Percentiles rank a stretch among this genome's conserved stretches.
phyloP scores from a whole-genome alignment of 768 basidiomycete species.

The Leccinum disarticulatum region DNA sequence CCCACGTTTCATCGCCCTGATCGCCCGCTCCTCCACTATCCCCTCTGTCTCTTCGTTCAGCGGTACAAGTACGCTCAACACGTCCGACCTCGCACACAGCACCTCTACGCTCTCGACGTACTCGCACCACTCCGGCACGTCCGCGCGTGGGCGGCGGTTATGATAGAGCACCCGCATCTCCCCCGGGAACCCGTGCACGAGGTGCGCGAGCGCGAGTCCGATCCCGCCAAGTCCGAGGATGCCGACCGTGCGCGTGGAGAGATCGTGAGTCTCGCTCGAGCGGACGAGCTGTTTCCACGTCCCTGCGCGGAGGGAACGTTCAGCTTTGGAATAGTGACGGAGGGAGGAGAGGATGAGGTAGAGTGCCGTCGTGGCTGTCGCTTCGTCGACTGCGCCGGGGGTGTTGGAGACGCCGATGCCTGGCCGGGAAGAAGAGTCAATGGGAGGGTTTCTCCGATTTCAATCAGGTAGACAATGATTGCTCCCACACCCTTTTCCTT shows the following conservation, averaged over 20 bases:
- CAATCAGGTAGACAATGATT: slow-evolving; percentile 27
- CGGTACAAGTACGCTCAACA: slow-evolving; percentile 86
- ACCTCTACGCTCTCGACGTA: slow-evolving; percentile 68
- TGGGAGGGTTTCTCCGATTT: too few species aligned
- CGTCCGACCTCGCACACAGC: slow-evolving; percentile 72
- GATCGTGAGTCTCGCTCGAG: slow-evolving; percentile 54
- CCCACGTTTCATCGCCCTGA: slow-evolving; percentile 74
- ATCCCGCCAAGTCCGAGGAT: slow-evolving; percentile 80
- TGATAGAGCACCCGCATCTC: slow-evolving; percentile 86
- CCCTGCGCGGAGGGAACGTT: slow-evolving; percentile 48
- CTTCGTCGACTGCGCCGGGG: slow-evolving; percentile 86
- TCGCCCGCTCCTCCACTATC: slow-evolving; percentile 72
- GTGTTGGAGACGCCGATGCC: slow-evolving; percentile 59
- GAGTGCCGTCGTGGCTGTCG: slow-evolving; percentile 84
- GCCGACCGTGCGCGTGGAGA: slow-evolving; percentile 66
- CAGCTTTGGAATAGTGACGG: slow-evolving; percentile 68
- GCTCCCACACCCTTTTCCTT: slow-evolving; percentile 65
- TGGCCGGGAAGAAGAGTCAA: not conserved
- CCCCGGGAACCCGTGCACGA: slow-evolving; percentile 69
- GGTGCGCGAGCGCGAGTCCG: slow-evolving; percentile 65
- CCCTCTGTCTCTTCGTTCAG: slow-evolving; percentile 62
- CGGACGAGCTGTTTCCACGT: slow-evolving; percentile 56
- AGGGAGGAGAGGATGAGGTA: slow-evolving; percentile 79
- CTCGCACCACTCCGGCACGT: slow-evolving; percentile 71
- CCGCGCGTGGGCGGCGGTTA: slow-evolving; percentile 53